These are phyloP conservation scores for Beta corolliflora DNA, from an alignment of 179 eudicot genomes.

Conservation along the genomic window DNA sequence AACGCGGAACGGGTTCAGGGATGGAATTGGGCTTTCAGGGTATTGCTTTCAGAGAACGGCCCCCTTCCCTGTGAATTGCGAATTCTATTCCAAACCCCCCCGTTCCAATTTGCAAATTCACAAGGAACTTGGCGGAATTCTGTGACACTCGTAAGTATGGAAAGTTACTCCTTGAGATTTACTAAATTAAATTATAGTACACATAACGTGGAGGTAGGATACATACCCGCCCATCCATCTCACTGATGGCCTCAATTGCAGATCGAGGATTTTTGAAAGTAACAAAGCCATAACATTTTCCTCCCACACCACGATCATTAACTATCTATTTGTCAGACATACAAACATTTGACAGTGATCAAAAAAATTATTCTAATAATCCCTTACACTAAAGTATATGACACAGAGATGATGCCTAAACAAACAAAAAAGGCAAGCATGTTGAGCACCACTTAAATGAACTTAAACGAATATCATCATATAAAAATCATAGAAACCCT, in stretches of 20 bases:
- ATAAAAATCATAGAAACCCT: not conserved
- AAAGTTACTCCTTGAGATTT: not conserved
- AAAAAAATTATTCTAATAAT: not conserved
- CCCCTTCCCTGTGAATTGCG: too few relatives aligned
- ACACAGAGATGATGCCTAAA: not conserved
- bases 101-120: too few relatives aligned
- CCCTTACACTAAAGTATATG: not conserved
- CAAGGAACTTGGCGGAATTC: too few relatives aligned
- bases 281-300: conserved; percentile 93
- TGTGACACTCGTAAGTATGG: not conserved
- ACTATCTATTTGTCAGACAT: conserved; percentile 50
- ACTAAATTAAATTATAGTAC: not conserved
- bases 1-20: too few relatives aligned
- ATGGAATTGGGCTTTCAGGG: too few relatives aligned
- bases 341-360: not conserved
- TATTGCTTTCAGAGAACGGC: too few relatives aligned
- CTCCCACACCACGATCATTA: conserved; percentile 75
- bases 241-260: conserved; percentile 76
- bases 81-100: too few relatives aligned
- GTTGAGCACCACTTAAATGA: too few relatives aligned
- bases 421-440: not conserved
- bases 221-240: conserved; percentile 87
- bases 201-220: not conserved
- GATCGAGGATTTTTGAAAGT: conserved; percentile 87
- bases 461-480: not conserved